Evolutionary conservation across 495 filamentous ascomycete species (phyloP).

Genomic region (Pseudomonodictys pantanalensis): DNA sequence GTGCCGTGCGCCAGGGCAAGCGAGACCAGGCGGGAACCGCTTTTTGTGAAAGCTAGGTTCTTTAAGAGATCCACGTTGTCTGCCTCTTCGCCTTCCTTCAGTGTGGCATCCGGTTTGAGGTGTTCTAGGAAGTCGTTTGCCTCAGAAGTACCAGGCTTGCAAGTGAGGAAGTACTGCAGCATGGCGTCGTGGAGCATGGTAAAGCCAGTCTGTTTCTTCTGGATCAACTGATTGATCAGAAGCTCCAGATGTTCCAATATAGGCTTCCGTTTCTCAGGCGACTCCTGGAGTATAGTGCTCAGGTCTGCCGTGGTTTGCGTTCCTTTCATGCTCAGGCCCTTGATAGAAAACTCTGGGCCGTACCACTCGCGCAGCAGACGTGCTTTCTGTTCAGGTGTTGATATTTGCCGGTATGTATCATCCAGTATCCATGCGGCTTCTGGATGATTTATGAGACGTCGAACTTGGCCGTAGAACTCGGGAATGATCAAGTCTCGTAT

Average conservation of each 20-base stretch:
- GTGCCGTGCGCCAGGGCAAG: constrained; percentile 75
- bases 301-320: constrained; percentile 60
- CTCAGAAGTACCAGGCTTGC: constrained; percentile 70
- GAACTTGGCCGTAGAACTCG: constrained; percentile 91
- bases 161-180: constrained; percentile 90
- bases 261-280: constrained; percentile 78
- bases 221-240: constrained; percentile 81
- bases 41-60: constrained; percentile 92
- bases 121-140: constrained; percentile 84
- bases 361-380: constrained; percentile 93
- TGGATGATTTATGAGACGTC: constrained; percentile 88
- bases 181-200: constrained; percentile 96
- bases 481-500: constrained; percentile 82
- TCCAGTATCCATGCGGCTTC: constrained; percentile 97
- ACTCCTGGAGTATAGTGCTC: constrained; percentile 64
- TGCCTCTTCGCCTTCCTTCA: constrained; percentile 53
- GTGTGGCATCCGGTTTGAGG: constrained; percentile 68
- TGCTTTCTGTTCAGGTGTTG: constrained; percentile 77
- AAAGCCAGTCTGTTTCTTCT: constrained; percentile 94
- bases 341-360: constrained; percentile 86
- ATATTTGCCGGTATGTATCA: constrained; percentile 85
- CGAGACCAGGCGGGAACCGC: constrained; percentile 78
- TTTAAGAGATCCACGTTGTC: constrained; percentile 70
- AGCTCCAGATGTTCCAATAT: constrained; percentile 82
- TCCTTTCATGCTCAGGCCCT: constrained; percentile 55